Conservation (phyloP, 768 basidiomycete genomes). For the Lepiota brunneoincarnata region DNA sequence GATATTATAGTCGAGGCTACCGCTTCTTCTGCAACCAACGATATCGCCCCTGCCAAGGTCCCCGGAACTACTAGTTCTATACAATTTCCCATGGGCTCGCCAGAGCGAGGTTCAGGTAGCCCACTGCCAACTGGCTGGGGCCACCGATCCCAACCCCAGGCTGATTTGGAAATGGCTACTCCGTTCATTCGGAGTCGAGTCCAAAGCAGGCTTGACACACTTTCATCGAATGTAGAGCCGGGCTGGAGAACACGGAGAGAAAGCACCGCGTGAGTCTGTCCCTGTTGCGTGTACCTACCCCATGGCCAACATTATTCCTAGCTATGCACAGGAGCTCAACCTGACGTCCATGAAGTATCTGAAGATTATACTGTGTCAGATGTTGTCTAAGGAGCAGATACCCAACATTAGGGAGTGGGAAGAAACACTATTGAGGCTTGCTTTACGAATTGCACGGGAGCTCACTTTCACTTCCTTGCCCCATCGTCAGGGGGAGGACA, state of each 20-base stretch:
- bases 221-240: slow-evolving; percentile 49
- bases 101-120: slow-evolving; percentile 43
- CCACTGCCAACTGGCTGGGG: slow-evolving; percentile 10
- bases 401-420: slow-evolving; percentile 89
- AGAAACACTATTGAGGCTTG: slow-evolving; percentile 72
- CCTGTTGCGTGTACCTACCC: slow-evolving; percentile 8
- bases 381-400: slow-evolving; percentile 79
- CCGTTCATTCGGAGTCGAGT: slow-evolving; percentile 86
- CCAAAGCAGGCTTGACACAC: slow-evolving; percentile 69
- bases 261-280: slow-evolving; percentile 75
- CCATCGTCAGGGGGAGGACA: slow-evolving; percentile 84
- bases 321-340: slow-evolving; percentile 83
- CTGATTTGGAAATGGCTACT: slow-evolving; percentile 70
- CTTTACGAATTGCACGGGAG: slow-evolving; percentile 83
- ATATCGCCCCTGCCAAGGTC: slow-evolving; percentile 47
- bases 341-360: slow-evolving; percentile 86
- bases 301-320: slow-evolving; percentile 23
- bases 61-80: slow-evolving; percentile 66
- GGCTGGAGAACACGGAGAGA: slow-evolving; percentile 88
- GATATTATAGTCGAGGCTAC: slow-evolving; percentile 36
- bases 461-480: slow-evolving; percentile 70
- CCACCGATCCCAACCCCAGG: slow-evolving; percentile 54
- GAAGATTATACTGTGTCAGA: slow-evolving; percentile 87
- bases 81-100: slow-evolving; percentile 78
- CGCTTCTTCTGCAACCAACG: slow-evolving; percentile 43